Evolutionary conservation across 257 asterid genomes (phyloP).

Genomic region (Cordia subcordata): DNA sequence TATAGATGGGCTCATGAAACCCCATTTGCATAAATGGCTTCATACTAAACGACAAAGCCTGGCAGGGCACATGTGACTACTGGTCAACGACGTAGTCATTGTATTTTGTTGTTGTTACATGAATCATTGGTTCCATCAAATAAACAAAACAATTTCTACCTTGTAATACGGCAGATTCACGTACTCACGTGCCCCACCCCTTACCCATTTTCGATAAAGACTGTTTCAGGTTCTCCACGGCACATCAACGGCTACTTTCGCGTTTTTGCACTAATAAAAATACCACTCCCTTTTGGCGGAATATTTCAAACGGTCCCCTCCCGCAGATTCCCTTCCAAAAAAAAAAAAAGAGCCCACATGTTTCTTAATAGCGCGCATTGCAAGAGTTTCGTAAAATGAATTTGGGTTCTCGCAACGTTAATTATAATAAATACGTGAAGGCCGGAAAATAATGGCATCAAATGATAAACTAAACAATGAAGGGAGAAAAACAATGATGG

Average conservation of each 20-base stretch:
- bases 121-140: conserved; percentile 7
- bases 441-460: neutral
- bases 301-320: conserved; percentile 12
- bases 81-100: conserved; percentile 27
- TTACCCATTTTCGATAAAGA: conserved; percentile 30
- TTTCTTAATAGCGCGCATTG: too few species aligned
- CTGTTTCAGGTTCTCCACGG: conserved; percentile 20
- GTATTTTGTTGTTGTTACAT: neutral
- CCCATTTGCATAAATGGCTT: too few species aligned
- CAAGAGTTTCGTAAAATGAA: too few species aligned
- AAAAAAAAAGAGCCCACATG: too few species aligned
- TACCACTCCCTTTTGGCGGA: conserved; percentile 40
- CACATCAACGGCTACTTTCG: conserved; percentile 63
- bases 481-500: neutral
- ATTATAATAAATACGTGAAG: neutral
- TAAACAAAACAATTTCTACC: neutral
- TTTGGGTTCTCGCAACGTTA: too few species aligned
- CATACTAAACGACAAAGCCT: conserved; percentile 10
- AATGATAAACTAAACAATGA: neutral
- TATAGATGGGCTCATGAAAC: too few species aligned
- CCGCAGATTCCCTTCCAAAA: too few species aligned
- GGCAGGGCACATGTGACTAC: conserved; percentile 5
- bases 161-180: neutral
- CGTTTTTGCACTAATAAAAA: neutral
- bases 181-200: neutral